Evolutionary conservation across 495 filamentous ascomycete genomes (phyloP), one percentile per base, ranked within the genome.

Genomic region (Trichoderma reesei): DNA sequence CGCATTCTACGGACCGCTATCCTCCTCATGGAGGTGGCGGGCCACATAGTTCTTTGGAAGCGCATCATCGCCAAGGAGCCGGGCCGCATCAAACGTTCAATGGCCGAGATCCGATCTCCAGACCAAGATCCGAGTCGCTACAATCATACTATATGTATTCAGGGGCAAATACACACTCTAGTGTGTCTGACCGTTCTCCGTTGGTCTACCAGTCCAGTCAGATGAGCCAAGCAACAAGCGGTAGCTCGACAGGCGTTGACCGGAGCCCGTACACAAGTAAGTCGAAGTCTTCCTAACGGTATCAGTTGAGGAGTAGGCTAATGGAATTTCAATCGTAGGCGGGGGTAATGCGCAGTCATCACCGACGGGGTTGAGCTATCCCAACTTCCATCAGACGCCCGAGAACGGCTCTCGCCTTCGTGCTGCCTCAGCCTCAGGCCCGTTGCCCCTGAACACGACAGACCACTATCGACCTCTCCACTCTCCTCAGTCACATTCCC

Each of bases 21-120:
- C 48, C 48, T 3, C 48, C 48, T 2, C 48, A 56, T 31, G 48
- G 48, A 56, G 14, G 48, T 14, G 20, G 13, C 20, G 48, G 48
- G 10, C 48, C 20, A 13, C 48, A 56, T 9, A 6, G 20, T 11
- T 34, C 48, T 3, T 26, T 56, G 48, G 48, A 56, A 56, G 48
- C 48, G 48, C 48, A 56, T 56, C 48, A 56, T 56, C 48, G 48
- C 11, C 48, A 56, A 0, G 48, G 20, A 34, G 20, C 79, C 37
- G 73, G 76, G 11, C 79, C 79, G 9, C 64, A 86, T 18, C 84
- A 85, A 67, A 82, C 83, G 13, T 76, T 86, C 37, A 82, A 85
- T 44, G 77, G 85, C 36, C 79, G 82, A 60, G 85, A 87, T 59
- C 80, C 80, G 10, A 78, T 84, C 74, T 78, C 81, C n/a, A 75